Evolutionary conservation across 345 rosid genomes (phyloP), one percentile per base, ranked within the genome.

Genomic region (Fremontodendron californicum): DNA sequence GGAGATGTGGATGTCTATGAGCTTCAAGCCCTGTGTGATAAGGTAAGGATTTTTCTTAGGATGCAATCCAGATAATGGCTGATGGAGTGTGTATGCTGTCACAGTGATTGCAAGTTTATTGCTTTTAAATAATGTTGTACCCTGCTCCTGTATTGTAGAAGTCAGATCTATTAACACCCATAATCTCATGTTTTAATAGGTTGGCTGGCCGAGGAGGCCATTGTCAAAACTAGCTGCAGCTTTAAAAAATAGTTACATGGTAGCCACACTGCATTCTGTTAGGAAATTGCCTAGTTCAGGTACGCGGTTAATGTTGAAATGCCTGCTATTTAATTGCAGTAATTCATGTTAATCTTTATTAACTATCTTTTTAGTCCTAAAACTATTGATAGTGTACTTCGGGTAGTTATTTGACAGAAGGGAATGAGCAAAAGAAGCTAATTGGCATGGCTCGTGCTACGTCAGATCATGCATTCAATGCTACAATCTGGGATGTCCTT

Each of bases 361-460:
- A 52, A 71, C 43, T 15, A 35, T 60, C 21, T 69, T 51, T 74
- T 71, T 73, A 60, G 73, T 79, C 85, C 86, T 82, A 79, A 86
- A 82, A 84, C 80, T 81, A 84, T 89, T 89, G 83, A 87, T 89
- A 93, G 93, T 90, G 90, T 90, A 90, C 86, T 87, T 90, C 93
- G 92, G 88, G 90, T 90, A 92, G 97, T 89, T 90, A 84, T 90
- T 90, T 92, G 90, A 89, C 98, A 93, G 99, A 92, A 85, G 91
- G 91, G 77, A 82, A 78, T 84, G 89, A 80, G 71, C 83, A 84
- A 82, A 92, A 81, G 88, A 85, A 76, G 85, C 91, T 95, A 63
- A 95, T 95, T 55, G 99, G 99, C 57, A 92, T 95, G 99, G 99
- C 10, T 74, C 98, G 97, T 27, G 98, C 97, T 5, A 92, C 97